These are phyloP conservation scores for Tritrichomonas foetus DNA, from an alignment of 208 protist genomes.

Conservation along the genomic window DNA sequence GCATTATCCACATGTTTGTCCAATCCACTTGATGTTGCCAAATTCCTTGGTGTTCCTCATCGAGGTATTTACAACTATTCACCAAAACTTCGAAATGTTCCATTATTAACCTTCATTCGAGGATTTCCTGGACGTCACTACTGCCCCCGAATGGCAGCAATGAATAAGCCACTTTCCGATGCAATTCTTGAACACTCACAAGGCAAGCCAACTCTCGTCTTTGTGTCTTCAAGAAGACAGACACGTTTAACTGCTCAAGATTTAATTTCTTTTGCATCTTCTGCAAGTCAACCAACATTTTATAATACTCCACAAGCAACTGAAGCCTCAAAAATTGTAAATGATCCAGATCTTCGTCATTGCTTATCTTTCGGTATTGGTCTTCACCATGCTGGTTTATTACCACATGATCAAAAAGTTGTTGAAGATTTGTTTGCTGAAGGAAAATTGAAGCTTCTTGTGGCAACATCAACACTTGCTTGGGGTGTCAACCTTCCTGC, in stretches of 20 bases:
- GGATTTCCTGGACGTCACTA: conserved; percentile 90
- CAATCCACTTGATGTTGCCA: conserved; percentile 92
- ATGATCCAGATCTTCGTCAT: conserved; percentile 65
- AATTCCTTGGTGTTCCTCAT: conserved; percentile 90
- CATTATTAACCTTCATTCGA: conserved; percentile 58
- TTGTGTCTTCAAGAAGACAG: conserved; percentile 91
- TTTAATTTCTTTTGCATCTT: not conserved
- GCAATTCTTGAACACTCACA: conserved; percentile 63
- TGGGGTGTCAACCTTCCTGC: conserved; percentile 99
- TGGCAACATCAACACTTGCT: conserved; percentile 96
- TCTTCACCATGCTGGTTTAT: conserved; percentile 94
- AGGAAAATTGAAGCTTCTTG: conserved; percentile 61
- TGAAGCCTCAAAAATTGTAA: not conserved
- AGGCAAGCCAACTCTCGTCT: conserved; percentile 92
- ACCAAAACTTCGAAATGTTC: conserved; percentile 52
- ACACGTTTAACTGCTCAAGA: conserved; percentile 25
- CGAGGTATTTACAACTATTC: conserved; percentile 64
- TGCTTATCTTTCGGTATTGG: conserved; percentile 95
- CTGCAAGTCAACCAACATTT: not conserved
- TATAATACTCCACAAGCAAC: not conserved
- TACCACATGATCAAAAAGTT: conserved; percentile 62
- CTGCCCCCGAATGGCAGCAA: conserved; percentile 95
- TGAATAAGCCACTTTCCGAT: conserved; percentile 98
- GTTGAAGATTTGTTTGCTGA: conserved; percentile 55
- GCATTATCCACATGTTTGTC: conserved; percentile 94